phyloP scores from a whole-genome alignment of 768 basidiomycete genomes.

The Macrolepiota dolichaula region DNA sequence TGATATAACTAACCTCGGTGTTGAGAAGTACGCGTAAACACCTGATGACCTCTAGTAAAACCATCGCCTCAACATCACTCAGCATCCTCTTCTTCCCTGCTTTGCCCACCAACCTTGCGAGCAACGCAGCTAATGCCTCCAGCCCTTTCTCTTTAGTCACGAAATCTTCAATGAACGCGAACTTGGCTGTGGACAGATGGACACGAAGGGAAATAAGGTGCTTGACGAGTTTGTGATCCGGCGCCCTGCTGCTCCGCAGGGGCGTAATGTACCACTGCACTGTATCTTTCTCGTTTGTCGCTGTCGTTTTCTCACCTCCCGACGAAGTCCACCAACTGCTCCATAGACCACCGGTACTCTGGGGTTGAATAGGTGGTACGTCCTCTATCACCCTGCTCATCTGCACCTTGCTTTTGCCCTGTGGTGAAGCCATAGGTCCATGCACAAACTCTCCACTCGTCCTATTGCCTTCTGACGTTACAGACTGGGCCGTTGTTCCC shows the following conservation, averaged over 20 bases:
- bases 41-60: constrained; percentile 71
- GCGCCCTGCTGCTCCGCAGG: constrained; percentile 49
- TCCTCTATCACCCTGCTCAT: constrained; percentile 31
- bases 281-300: constrained; percentile 35
- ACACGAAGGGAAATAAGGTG: constrained; percentile 81
- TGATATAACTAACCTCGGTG: constrained; percentile 58
- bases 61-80: constrained; percentile 63
- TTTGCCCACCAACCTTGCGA: constrained; percentile 63
- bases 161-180: constrained; percentile 79
- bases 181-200: constrained; percentile 77
- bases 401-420: constrained; percentile 23
- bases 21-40: constrained; percentile 83
- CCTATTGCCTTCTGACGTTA: constrained; percentile 28
- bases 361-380: constrained; percentile 47
- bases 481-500: constrained; percentile 33
- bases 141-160: constrained; percentile 64
- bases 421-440: constrained; percentile 14
- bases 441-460: constrained; percentile 35
- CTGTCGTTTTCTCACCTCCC: constrained; percentile 44
- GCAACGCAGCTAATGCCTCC: constrained; percentile 51
- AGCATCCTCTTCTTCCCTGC: constrained; percentile 58
- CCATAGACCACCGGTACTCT: constrained; percentile 76
- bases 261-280: constrained; percentile 63
- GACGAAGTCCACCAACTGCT: constrained; percentile 73
- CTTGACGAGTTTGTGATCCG: constrained; percentile 64